Base-by-base conservation (phyloP, 73 alveolate genomes). In the Blepharisma japonicum region DNA sequence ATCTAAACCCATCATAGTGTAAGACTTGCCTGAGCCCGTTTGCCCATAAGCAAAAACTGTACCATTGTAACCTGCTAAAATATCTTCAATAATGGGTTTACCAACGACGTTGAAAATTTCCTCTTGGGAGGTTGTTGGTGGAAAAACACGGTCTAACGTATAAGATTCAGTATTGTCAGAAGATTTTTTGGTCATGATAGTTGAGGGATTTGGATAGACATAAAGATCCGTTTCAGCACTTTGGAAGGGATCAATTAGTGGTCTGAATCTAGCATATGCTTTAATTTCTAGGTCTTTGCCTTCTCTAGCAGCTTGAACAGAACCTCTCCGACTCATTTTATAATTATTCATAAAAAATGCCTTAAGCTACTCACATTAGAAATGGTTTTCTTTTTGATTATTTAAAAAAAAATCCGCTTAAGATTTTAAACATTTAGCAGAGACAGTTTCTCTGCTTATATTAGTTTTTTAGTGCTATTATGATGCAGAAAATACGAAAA, bases 11-110 rank as follows among this genome's bases (percentile, higher is more conserved):
- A 89, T 92, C 98, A 96, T 96, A 2, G 98, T 94, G 81, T 76
- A 94, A 25, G 99, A 94, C 79, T 96, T 96, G 6, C 99, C 99
- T 32, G 96, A 84, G 7, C 99, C 99, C 32, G 98, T 94, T 82
- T 96, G 92, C 0, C 99, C 99, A 86, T 96, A 96, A 0, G 98
- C 98, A 76, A 96, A 94, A 2, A 88, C 83, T 0, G 99, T 93
- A 46, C 98, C 97, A 83, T 96, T 96, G 55, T 94, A 96, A 42
- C 91, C 91, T 68, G 82, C 67, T 25, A 84, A 38, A 6, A 84
- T 83, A 80, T 95, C 97, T 68, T 87, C 80, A 4, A 93, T 89
- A 11, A 91, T 86, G 54, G 87, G 87, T 49, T 83, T 81, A 11
- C 96, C 97, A 42, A 89, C 94, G 18, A 80, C 56, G 21, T 83